Conservation (phyloP, 495 filamentous ascomycete genomes). For the Aspergillus nanangensis region DNA sequence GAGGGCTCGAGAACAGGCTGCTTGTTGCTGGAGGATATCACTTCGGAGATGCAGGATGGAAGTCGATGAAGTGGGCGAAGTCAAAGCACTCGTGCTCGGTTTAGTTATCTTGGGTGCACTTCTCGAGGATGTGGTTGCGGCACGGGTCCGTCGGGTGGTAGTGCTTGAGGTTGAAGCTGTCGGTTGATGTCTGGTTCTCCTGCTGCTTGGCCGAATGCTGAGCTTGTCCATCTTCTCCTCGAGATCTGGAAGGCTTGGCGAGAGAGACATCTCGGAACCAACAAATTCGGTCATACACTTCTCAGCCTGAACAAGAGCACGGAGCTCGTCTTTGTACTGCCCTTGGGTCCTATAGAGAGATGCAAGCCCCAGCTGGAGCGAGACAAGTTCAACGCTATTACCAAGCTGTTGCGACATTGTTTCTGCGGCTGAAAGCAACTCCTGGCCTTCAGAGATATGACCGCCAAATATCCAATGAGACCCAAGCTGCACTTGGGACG, state of each 20-base stretch:
- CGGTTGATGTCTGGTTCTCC: conserved; percentile 14
- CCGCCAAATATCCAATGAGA: conserved; percentile 62
- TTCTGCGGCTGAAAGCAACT: conserved; percentile 51
- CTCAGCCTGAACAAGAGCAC: conserved; percentile 38
- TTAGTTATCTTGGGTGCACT: conserved; percentile 26
- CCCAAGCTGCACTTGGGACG: conserved; percentile 55
- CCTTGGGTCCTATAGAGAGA: conserved; percentile 35
- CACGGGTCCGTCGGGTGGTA: conserved; percentile 29
- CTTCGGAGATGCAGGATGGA: conserved; percentile 55
- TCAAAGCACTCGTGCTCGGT: too few relatives aligned
- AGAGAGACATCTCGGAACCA: conserved; percentile 16
- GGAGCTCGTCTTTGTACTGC: conserved; percentile 46
- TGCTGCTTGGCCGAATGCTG: conserved; percentile 25
- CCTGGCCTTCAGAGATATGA: conserved; percentile 54
- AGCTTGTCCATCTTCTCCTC: conserved; percentile 40
- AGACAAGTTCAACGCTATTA: conserved; percentile 43
- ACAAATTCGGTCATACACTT: conserved; percentile 29
- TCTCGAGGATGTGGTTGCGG: conserved; percentile 25
- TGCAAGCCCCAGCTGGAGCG: conserved; percentile 41
- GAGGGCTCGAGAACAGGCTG: conserved; percentile 38
- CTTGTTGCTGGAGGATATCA: conserved; percentile 61
- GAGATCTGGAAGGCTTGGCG: conserved; percentile 19
- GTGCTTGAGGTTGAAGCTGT: conserved; percentile 12
- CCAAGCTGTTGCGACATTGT: conserved; percentile 32
- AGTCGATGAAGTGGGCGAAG: too few relatives aligned